Evolutionary conservation across 352 stramenopile species (phyloP).

Genomic region (Phytophthora citricola): DNA sequence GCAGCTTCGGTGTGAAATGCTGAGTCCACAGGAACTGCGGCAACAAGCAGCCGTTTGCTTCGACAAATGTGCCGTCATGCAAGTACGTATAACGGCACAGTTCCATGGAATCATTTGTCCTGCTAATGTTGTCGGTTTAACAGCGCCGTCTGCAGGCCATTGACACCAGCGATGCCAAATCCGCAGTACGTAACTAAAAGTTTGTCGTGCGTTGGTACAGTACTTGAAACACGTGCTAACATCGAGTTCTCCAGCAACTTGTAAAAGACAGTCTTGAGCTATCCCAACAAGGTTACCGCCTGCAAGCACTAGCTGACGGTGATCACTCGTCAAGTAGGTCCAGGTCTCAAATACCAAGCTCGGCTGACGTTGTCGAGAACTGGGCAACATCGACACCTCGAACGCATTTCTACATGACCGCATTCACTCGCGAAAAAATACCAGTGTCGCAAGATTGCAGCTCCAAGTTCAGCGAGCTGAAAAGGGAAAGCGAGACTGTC

Average conservation of each 20-base stretch:
- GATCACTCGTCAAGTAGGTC: constrained; percentile 14
- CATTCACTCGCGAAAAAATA: constrained; percentile 36
- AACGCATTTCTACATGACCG: constrained; percentile 51
- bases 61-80: constrained; percentile 39
- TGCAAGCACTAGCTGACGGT: constrained; percentile 50
- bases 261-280: constrained; percentile 47
- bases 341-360: constrained; percentile 27
- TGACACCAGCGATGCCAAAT: constrained; percentile 18
- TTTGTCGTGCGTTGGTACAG: too few relatives aligned
- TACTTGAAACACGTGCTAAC: background rate
- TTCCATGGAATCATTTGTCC: background rate
- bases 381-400: constrained; percentile 22
- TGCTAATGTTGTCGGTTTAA: background rate
- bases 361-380: constrained; percentile 4
- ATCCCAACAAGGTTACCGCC: constrained; percentile 61
- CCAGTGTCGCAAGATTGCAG: constrained; percentile 15
- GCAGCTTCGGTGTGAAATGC: constrained; percentile 37
- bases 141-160: constrained; percentile 34
- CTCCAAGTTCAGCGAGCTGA: constrained; percentile 41
- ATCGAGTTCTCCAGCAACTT: constrained; percentile 36
- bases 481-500: constrained; percentile 37
- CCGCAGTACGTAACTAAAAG: constrained; percentile 14
- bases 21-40: constrained; percentile 35
- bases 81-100: constrained; percentile 30
- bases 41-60: constrained; percentile 42